Conservation (phyloP, 495 filamentous ascomycete genomes). For the Beverwykella pulmonaria region DNA sequence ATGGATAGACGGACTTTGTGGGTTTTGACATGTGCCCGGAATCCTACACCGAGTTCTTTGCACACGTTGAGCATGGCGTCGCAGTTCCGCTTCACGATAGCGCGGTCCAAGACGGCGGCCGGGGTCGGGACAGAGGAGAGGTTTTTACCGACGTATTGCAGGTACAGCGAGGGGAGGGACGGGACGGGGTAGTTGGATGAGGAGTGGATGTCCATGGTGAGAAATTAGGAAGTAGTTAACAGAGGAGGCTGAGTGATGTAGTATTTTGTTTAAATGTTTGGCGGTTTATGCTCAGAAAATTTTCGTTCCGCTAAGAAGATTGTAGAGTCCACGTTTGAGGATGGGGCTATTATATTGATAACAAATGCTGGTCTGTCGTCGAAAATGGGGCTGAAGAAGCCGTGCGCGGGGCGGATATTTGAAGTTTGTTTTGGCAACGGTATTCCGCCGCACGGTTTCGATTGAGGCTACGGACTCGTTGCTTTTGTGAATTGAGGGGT, state of each 20-base stretch:
- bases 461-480: too few relatives aligned
- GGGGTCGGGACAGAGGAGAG: conserved; percentile 67
- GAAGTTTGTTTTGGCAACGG: not conserved
- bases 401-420: too few relatives aligned
- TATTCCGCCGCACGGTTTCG: too few relatives aligned
- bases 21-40: conserved; percentile 83
- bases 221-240: not conserved
- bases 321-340: too few relatives aligned
- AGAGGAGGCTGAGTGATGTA: not conserved
- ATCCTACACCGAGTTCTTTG: conserved; percentile 61
- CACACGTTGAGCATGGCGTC: conserved; percentile 69
- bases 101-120: conserved; percentile 68
- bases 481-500: too few relatives aligned
- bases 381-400: too few relatives aligned
- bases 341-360: too few relatives aligned
- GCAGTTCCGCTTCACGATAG: conserved; percentile 71
- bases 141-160: conserved; percentile 63
- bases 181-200: conserved; percentile 41
- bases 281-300: too few relatives aligned
- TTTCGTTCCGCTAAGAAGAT: too few relatives aligned
- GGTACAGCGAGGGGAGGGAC: conserved; percentile 36
- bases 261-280: not conserved
- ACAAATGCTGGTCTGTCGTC: too few relatives aligned
- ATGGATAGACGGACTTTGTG: conserved; percentile 64
- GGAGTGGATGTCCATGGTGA: not conserved